Base-by-base conservation (phyloP, 106 monocot genomes). In the Chionographis japonica region DNA sequence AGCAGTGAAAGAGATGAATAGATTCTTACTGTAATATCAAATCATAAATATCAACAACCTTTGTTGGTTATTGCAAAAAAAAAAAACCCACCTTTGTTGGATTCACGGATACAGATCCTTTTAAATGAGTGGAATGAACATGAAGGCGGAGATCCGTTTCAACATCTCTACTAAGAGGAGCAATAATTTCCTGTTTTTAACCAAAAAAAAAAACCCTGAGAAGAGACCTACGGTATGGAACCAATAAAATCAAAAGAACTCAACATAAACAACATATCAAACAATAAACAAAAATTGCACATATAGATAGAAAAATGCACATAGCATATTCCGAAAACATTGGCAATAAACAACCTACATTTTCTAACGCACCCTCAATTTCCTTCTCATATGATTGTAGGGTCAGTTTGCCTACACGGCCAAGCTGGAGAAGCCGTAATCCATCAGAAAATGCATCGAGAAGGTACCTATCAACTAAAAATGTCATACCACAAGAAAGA, bases 81-180 rank as follows among this genome's bases (percentile, higher is more conserved):
- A n/a, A n/a, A n/a, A n/a, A n/a, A n/a, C n/a, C n/a, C n/a, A n/a
- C n/a, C n/a, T 78, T 81, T 64, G 78, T 85, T 62, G 75, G 81
- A 51, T 81, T 81, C 40, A 85, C 78, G 54, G 53, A 54, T 2
- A 81, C 81, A 54, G 85, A 75, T 67, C 78, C 85, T 67, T 78
- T 85, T 46, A 85, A 60, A 49, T 78, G 60, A 57, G 77, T 71
- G 12, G 85, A 85, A 78, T 85, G 85, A 42, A 85, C 85, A 78
- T 85, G 85, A 67, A 85, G 85, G 11, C 85, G 73, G 12, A 85
- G 74, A 75, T 85, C 85, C 58, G 81, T 81, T 56, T 85, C 85
- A 59, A 85, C 68, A 81, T 85, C 85, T 71, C 78, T 74, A 40
- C 85, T 81, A 46, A 85, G 61, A 43, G 85, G 85, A 38, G 11